Evolutionary conservation across 257 asterid genomes (phyloP), one percentile per base, ranked within the genome.

Genomic region (Solanum virginianum): DNA sequence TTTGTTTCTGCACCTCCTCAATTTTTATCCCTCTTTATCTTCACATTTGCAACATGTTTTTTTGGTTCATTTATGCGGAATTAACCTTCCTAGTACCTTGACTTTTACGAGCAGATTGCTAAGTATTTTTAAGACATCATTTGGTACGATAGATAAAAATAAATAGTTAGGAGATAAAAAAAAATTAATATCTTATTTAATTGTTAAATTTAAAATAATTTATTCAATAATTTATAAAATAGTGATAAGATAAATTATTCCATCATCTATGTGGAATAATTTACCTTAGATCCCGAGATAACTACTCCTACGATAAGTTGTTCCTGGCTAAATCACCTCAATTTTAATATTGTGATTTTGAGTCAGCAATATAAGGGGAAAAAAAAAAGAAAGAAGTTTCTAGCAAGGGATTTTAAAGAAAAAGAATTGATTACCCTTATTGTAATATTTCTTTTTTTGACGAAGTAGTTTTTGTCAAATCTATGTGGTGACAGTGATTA

Each of bases 241-340:
- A 32, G 4, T 32, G 3, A 32, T 32, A 32, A 29, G 3, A 32
- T 32, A 32, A 32, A 3, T 32, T 32, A 32, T 32, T 3, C 4
- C 4, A 32, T 32, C 36, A 32, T 3, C 0, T 32, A 32, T 32
- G 1, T 32, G 0, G 1, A 32, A 0, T 32, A 32, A 32, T 32
- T 32, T 3, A 32, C 4, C 4, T 32, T 32, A 32, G 0, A 32
- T 32, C 4, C 4, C 1, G 36, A 32, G 0, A 32, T 32, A 32
- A 32, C 1, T 32, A 32, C 0, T 32, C 0, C 4, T 32, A 32
- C 4, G 4, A 32, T 32, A 32, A 32, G 36, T 32, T 32, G 4
- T 32, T 32, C 0, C 36, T 0, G 0, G 4, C 0, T 4, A 32
- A 32, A 3, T 0, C 4, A 32, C 36, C 20, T 59, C 0, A 1